Evolutionary conservation across 2,329 filamentous ascomycete species (phyloP), one percentile per base, ranked within the genome.

Genomic region (Colletotrichum limetticola): DNA sequence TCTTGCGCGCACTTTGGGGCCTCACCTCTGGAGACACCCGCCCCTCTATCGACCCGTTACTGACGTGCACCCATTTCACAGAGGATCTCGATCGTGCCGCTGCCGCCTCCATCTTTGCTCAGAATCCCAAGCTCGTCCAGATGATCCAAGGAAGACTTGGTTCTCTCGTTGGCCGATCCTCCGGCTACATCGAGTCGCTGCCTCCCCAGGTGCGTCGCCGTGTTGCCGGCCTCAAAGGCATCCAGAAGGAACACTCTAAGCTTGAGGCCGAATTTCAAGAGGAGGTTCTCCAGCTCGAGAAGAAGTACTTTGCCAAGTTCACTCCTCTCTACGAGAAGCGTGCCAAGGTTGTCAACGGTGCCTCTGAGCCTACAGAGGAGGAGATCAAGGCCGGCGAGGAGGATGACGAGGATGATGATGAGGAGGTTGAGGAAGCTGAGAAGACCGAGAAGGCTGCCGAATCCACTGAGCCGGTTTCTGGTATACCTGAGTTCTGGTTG

Each of bases 291-390:
- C 93, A 98, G 85, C 91, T 99, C 32, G 97, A 99, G 90, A 99
- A 99, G 91, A 98, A 98, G 87, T 99, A 98, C 86, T 98, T 98
- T 80, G 94, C 94, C 86, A 98, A 98, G 87, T 99, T 98, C 87
- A 97, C 95, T 67, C 97, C 97, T 74, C 91, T 99, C 62, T 99
- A 99, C 86, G 88, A 98, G 89, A 97, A 97, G 89, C 95, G 97
- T 84, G 91, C 95, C 75, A 90, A 92, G 79, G 98, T 99, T 78
- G 89, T 99, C 84, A 98, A 98, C 85, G 97, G 97, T 78, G 86
- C 86, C 76, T 83, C 87, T 74, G 97, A 99, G 87, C 97, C 97
- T 35, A 95, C 93, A 74, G 94, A 97, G 69, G 91, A 92, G 49
- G 95, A 98, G 84, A 87, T 99, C 78, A 90, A 94, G 85, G 92